Evolutionary conservation across 768 basidiomycete genomes (phyloP), one percentile per base, ranked within the genome.

Genomic region (Phallus indusiatus): DNA sequence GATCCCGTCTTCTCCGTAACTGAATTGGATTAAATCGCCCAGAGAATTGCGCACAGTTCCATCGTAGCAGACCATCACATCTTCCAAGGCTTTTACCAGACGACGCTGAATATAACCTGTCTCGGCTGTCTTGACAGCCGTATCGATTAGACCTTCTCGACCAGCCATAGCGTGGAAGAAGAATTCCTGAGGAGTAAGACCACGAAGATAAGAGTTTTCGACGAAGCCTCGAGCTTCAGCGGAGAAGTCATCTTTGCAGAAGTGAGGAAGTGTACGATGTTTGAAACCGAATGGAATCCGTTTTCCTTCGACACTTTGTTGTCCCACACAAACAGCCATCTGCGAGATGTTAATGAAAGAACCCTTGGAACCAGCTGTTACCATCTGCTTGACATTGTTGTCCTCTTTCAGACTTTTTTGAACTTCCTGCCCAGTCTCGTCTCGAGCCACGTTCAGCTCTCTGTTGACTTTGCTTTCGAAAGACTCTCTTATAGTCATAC

Each of bases 91-190:
- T 74, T 99, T 99, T 66, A 99, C 96, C 63, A 99, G 78, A 60
- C 95, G 90, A 67, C 95, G 90, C 71, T 99, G 96, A 67, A 98
- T 99, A 70, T 98, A 98, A 64, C 96, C 96, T 0, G 96, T 98
- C 74, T 99, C 96, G 50, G 96, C 96, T 4, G 96, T 99, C 78
- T 99, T 99, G 71, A 99, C 94, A 46, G 96, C 96, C 3, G 96
- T 98, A 79, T 99, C 96, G 67, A 98, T 97, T 55, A 99, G 74
- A 78, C 96, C 96, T 73, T 98, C 96, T 65, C 96, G 90, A 73
- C 96, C 95, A 66, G 95, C 95, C 95, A 98, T 98, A 59, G 96
- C 96, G 72, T 99, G 96, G 84, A 99, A 98, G 81, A 98, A 98
- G 79, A 92, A 99, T 69, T 99, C 96, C 64, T 97, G 94, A 0